phyloP scores from a whole-genome alignment of 1,284 basidiomycete genomes.

The Ustilago hordei region DNA sequence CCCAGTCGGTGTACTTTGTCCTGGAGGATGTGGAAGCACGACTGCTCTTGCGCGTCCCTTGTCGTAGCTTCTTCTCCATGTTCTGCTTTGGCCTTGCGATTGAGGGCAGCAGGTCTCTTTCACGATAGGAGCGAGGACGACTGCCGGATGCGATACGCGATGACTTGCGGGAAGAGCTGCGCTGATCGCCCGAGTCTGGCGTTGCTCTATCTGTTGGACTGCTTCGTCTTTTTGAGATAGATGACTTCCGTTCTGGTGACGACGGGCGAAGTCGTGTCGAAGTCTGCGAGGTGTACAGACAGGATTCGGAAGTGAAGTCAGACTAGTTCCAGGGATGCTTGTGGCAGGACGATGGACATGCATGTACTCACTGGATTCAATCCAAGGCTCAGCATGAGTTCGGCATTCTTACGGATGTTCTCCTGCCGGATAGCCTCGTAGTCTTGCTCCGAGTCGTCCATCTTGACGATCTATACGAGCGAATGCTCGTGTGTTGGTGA shows the following conservation, averaged over 20 bases:
- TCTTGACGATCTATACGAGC: not conserved
- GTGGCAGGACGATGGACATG: not conserved
- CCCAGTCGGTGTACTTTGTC: conserved; percentile 46
- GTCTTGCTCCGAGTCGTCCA: conserved; percentile 47
- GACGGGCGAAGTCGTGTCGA: conserved; percentile 34
- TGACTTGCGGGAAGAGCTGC: conserved; percentile 38
- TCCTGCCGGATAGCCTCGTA: conserved; percentile 63
- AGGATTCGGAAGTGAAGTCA: not conserved
- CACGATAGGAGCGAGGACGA: conserved; percentile 38
- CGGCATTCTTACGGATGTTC: conserved; percentile 70
- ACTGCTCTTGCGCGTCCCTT: conserved; percentile 47
- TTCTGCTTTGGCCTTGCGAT: conserved; percentile 26
- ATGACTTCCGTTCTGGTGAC: conserved; percentile 37
- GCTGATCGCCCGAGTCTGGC: conserved; percentile 15
- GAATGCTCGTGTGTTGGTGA: not conserved
- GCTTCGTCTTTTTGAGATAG: conserved; percentile 15
- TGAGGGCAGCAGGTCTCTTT: conserved; percentile 27
- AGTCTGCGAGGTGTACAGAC: conserved; percentile 7
- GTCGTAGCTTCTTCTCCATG: conserved; percentile 31
- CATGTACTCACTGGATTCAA: conserved; percentile 32
- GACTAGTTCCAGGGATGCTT: not conserved
- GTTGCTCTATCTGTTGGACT: conserved; percentile 7
- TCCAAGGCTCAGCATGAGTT: conserved; percentile 54
- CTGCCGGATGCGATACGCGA: conserved; percentile 41
- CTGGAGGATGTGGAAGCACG: conserved; percentile 30